Percentiles rank a stretch among this genome's conserved stretches.
Evolutionary conservation across 495 filamentous ascomycete species (phyloP).

Genomic region (Schizothecium vesticola): DNA sequence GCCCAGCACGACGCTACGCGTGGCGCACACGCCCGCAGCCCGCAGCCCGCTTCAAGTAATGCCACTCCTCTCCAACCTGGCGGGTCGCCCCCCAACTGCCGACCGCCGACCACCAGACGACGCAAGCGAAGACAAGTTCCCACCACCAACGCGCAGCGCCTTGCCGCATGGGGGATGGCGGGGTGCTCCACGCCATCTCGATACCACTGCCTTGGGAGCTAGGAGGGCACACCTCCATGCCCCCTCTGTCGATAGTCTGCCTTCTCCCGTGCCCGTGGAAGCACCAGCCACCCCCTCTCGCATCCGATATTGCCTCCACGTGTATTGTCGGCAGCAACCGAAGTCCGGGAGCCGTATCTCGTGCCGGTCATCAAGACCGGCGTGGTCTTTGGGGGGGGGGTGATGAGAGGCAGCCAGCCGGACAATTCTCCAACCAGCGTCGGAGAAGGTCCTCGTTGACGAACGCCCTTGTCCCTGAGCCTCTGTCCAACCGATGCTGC

Average conservation of each 20-base stretch:
- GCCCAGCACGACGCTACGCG: background rate
- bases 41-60: background rate
- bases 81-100: background rate
- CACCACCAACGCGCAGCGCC: too few relatives aligned
- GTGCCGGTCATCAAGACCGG: background rate
- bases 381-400: background rate
- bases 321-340: background rate
- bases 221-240: background rate
- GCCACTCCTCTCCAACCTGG: background rate
- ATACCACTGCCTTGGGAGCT: background rate
- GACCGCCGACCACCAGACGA: background rate
- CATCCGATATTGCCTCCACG: background rate
- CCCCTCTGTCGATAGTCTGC: background rate
- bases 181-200: background rate
- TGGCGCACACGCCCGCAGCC: background rate
- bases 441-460: background rate
- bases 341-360: background rate
- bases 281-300: background rate
- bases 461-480: background rate
- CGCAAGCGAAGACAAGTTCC: background rate
- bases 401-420: background rate
- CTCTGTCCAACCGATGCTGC: background rate
- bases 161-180: background rate
- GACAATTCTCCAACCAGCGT: background rate
- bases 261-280: background rate